Conservation (phyloP, 2,329 filamentous ascomycete species). For the Scleromitrula shiraiana region DNA sequence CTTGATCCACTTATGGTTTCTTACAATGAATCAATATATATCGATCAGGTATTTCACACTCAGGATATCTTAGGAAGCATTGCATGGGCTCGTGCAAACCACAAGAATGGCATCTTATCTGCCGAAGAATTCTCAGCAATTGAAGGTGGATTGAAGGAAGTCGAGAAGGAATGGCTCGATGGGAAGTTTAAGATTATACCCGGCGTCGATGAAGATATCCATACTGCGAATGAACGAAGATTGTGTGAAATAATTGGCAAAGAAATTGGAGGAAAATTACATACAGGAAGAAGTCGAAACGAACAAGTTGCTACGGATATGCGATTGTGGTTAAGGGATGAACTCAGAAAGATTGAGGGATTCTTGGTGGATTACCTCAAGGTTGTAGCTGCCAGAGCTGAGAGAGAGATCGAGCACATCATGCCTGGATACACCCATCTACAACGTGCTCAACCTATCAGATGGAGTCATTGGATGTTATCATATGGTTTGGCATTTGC, state of each 20-base stretch:
- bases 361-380: slow-evolving; percentile 62
- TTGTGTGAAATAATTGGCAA: slow-evolving; percentile 81
- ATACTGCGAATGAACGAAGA: slow-evolving; percentile 64
- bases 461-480: slow-evolving; percentile 77
- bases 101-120: slow-evolving; percentile 65
- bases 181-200: slow-evolving; percentile 44
- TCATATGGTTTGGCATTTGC: slow-evolving; percentile 66
- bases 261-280: slow-evolving; percentile 77
- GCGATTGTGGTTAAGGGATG: slow-evolving; percentile 78
- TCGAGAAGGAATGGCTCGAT: slow-evolving; percentile 46
- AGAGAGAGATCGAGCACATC: slow-evolving; percentile 65
- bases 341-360: slow-evolving; percentile 60
- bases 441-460: slow-evolving; percentile 71
- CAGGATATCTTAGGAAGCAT: slow-evolving; percentile 76
- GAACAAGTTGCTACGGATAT: slow-evolving; percentile 89
- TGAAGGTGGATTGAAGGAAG: slow-evolving; percentile 57
- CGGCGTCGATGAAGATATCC: slow-evolving; percentile 51
- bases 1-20: slow-evolving; percentile 79
- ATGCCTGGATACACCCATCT: slow-evolving; percentile 86
- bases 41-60: slow-evolving; percentile 69
- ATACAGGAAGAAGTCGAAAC: slow-evolving; percentile 80
- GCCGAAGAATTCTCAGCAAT: slow-evolving; percentile 66
- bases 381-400: slow-evolving; percentile 61
- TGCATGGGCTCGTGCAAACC: slow-evolving; percentile 74
- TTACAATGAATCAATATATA: slow-evolving; percentile 76